Conservation (phyloP, 208 protist species). For the Phytomonas francai region DNA sequence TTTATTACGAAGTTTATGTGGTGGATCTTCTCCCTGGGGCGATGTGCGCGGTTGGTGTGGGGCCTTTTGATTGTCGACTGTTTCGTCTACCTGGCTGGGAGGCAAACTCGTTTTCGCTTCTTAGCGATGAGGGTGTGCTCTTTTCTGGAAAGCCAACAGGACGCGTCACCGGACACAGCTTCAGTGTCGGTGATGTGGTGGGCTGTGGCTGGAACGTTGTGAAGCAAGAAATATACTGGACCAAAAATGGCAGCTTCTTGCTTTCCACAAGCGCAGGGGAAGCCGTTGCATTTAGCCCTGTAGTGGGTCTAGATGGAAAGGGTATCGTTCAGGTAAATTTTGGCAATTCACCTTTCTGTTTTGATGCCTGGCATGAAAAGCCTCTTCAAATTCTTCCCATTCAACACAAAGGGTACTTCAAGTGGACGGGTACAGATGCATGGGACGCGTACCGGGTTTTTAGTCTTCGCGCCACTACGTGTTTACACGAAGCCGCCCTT, state of each 20-base stretch:
- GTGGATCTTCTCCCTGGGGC: slow-evolving; percentile 52
- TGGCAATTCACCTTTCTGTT: slow-evolving; percentile 59
- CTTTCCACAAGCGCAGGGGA: slow-evolving; percentile 19
- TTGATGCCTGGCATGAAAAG: slow-evolving; percentile 11
- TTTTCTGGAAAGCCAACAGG: slow-evolving; percentile 42
- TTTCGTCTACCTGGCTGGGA: slow-evolving; percentile 81
- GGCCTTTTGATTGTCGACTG: slow-evolving; percentile 65
- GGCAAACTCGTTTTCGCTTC: slow-evolving; percentile 59
- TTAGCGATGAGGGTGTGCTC: slow-evolving; percentile 67
- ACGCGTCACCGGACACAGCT: slow-evolving; percentile 43
- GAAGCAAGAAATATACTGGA: slow-evolving; percentile 68
- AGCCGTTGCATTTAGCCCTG: slow-evolving; percentile 31
- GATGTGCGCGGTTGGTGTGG: slow-evolving; percentile 68
- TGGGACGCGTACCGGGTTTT: slow-evolving; percentile 80
- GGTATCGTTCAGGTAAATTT: slow-evolving; percentile 79
- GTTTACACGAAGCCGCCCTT: slow-evolving; percentile 22
- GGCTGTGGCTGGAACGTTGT: slow-evolving; percentile 80
- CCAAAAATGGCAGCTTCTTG: slow-evolving; percentile 68
- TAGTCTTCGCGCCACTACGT: slow-evolving; percentile 53
- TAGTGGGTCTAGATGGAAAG: slow-evolving; percentile 75
- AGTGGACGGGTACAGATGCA: slow-evolving; percentile 12
- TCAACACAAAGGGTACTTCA: slow-evolving; percentile 7
- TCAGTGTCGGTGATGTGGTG: slow-evolving; percentile 71
- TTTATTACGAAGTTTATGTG: slow-evolving; percentile 86
- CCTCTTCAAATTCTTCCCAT: slow-evolving; percentile 5